Conservation (phyloP, 495 filamentous ascomycete genomes). For the Penicillium diatomitis region DNA sequence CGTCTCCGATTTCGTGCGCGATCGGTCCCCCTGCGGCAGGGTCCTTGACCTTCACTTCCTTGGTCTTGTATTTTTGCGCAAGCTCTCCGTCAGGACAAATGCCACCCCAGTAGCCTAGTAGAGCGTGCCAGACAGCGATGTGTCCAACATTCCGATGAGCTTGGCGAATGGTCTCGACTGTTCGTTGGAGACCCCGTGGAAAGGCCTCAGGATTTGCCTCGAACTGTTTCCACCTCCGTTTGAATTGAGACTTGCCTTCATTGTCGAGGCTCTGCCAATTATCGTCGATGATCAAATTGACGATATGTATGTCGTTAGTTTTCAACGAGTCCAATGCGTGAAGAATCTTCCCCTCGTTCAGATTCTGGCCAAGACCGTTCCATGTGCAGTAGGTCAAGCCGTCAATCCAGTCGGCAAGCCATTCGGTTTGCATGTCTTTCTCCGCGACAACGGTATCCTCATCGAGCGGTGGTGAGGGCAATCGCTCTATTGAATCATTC, state of each 20-base stretch:
- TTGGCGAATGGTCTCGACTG: slow-evolving; percentile 56
- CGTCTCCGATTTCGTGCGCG: slow-evolving; percentile 15
- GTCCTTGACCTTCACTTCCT: slow-evolving; percentile 51
- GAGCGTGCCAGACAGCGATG: slow-evolving; percentile 90
- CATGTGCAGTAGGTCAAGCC: slow-evolving; percentile 80
- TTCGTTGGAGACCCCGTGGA: slow-evolving; percentile 64
- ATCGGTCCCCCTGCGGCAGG: slow-evolving; percentile 52
- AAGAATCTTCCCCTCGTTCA: slow-evolving; percentile 73
- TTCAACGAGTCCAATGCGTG: slow-evolving; percentile 63
- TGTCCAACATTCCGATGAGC: slow-evolving; percentile 67
- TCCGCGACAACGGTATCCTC: slow-evolving; percentile 33
- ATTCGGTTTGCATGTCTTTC: slow-evolving; percentile 47
- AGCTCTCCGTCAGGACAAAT: slow-evolving; percentile 64
- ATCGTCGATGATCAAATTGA: slow-evolving; percentile 86
- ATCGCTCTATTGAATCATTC: slow-evolving; percentile 1
- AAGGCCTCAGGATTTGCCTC: slow-evolving; percentile 79
- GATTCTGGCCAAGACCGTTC: slow-evolving; percentile 78
- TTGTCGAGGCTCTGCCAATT: slow-evolving; percentile 84
- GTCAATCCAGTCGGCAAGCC: slow-evolving; percentile 85
- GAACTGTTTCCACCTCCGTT: slow-evolving; percentile 55
- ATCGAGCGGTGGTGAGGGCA: slow-evolving; percentile 27
- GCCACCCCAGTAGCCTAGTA: slow-evolving; percentile 95
- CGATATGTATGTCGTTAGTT: slow-evolving; percentile 62
- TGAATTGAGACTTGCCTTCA: slow-evolving; percentile 41
- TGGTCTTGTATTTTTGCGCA: slow-evolving; percentile 67